Base-by-base conservation (phyloP, 2,329 filamentous ascomycete species). In the Pseudogymnoascus sp. region DNA sequence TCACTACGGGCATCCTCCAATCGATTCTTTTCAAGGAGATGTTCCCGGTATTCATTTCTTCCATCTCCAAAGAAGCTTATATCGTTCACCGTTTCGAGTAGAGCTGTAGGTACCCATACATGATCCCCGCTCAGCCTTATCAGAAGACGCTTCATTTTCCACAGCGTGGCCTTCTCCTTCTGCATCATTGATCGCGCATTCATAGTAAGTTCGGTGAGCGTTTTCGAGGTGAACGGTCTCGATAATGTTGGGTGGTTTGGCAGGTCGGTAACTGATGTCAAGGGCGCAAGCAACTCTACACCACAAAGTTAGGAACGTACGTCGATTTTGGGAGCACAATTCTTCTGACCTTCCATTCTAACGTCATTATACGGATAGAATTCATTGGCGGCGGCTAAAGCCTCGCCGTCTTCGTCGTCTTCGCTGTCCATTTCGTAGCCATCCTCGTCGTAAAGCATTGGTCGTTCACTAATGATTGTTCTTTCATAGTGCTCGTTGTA, bases 391-490 rank as follows among this genome's bases (percentile, higher is more conserved):
- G 81, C 76, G 50, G 83, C 79, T 57, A 83, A 76, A 57, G 86
- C 83, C 65, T 81, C 73, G 61, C 80, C 81, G 41, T 86, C 83
- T 63, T 86, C 83, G 61, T 89, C 86, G 63, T 90, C 87, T 64
- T 87, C 85, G 70, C 84, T 87, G 41, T 90, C 86, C 61, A 91
- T 77, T 65, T 90, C 85, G 70, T 89, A 91, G 65, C 89, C 89
- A 67, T 93, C 89, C 50, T 90, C 85, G 74, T 93, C 89, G 66
- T 89, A 78, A 54, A 89, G 78, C 9, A 84, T 82, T 4, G 88
- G 87, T 67, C 92, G 93, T 66, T 83, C 84, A 72, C 85, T 84
- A 65, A 95, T 85, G 66, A 92, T 90, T 60, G 85, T 80, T 70
- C 90, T 82, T 62, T 81, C 79, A 70, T 88, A 87, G 47, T 54